A percentile compares a stretch with the other conserved stretches of the same genome.
Evolutionary conservation across 352 stramenopile species (phyloP).

Genomic region (Plasmopara halstedii): DNA sequence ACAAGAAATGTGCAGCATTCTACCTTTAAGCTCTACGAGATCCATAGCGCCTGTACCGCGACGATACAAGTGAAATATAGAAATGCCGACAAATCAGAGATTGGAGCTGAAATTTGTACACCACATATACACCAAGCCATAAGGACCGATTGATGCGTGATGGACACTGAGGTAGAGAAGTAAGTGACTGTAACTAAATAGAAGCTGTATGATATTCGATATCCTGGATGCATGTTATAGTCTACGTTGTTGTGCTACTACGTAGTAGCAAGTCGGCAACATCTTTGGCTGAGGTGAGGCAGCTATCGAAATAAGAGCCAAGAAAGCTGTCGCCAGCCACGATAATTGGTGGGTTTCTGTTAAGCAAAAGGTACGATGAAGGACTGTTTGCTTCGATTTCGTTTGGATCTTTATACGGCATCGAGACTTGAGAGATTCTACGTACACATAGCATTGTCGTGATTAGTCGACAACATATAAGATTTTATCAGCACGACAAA

Average conservation of each 20-base stretch:
- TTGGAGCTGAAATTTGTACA: slow-evolving; percentile 1
- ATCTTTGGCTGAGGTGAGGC: slow-evolving; percentile 50
- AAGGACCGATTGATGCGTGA: slow-evolving; percentile 1
- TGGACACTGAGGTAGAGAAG: neutral
- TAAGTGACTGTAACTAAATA: too few species aligned
- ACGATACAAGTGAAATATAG: slow-evolving; percentile 4
- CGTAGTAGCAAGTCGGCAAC: slow-evolving; percentile 21
- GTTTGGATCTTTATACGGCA: slow-evolving; percentile 28
- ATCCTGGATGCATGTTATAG: too few species aligned
- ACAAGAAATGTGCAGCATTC: neutral
- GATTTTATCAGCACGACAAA: neutral
- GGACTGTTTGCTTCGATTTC: slow-evolving; percentile 5
- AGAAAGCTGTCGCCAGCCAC: slow-evolving; percentile 61
- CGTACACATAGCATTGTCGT: slow-evolving; percentile 1
- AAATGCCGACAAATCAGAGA: slow-evolving; percentile 12
- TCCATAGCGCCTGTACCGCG: slow-evolving; percentile 34
- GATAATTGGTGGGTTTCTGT: slow-evolving; percentile 43
- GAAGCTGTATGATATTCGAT: too few species aligned
- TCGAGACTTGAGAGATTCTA: slow-evolving; percentile 62
- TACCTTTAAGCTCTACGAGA: slow-evolving; percentile 78
- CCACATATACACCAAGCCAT: slow-evolving; percentile 1
- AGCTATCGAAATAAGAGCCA: slow-evolving; percentile 67
- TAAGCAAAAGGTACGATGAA: slow-evolving; percentile 31
- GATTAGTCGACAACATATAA: slow-evolving; percentile 2
- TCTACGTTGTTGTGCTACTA: neutral